phyloP scores from a whole-genome alignment of 768 basidiomycete genomes.

The Trametes cinnabarina region DNA sequence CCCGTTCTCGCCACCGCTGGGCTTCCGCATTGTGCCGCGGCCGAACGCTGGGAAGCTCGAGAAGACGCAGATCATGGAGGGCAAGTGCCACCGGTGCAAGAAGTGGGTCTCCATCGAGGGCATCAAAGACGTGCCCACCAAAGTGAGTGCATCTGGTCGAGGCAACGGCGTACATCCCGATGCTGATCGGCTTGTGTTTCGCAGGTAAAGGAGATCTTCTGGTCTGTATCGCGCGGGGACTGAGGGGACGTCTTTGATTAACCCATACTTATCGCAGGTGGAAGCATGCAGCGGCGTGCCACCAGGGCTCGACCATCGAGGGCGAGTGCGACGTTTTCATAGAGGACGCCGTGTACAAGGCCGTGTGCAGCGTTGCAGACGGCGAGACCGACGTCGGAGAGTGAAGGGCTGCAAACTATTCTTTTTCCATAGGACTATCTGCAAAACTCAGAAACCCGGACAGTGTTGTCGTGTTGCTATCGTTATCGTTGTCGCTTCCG shows the following conservation, averaged over 20 bases:
- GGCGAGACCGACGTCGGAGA: constrained; percentile 7
- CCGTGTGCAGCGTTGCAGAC: background rate
- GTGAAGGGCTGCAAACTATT: background rate
- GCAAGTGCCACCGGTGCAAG: constrained; percentile 74
- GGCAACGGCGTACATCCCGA: background rate
- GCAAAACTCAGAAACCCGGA: no score
- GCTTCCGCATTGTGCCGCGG: constrained; percentile 51
- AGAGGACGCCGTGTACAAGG: constrained; percentile 38
- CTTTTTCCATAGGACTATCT: background rate
- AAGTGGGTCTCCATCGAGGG: constrained; percentile 75
- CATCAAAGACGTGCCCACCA: constrained; percentile 68
- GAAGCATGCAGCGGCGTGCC: constrained; percentile 82
- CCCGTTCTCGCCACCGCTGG: constrained; percentile 76
- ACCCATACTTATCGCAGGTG: constrained; percentile 45
- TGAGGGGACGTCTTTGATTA: background rate
- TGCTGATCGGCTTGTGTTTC: background rate
- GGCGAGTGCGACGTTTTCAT: constrained; percentile 61
- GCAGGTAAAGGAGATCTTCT: constrained; percentile 72
- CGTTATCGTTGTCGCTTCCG: background rate
- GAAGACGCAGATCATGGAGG: constrained; percentile 57
- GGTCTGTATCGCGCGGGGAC: constrained; percentile 39
- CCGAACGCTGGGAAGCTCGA: constrained; percentile 56
- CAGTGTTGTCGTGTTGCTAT: background rate
- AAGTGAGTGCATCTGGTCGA: constrained; percentile 40
- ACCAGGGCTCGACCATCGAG: constrained; percentile 52